Base-by-base conservation (phyloP, 768 basidiomycete genomes). In the Rhodotorula kratochvilovae region DNA sequence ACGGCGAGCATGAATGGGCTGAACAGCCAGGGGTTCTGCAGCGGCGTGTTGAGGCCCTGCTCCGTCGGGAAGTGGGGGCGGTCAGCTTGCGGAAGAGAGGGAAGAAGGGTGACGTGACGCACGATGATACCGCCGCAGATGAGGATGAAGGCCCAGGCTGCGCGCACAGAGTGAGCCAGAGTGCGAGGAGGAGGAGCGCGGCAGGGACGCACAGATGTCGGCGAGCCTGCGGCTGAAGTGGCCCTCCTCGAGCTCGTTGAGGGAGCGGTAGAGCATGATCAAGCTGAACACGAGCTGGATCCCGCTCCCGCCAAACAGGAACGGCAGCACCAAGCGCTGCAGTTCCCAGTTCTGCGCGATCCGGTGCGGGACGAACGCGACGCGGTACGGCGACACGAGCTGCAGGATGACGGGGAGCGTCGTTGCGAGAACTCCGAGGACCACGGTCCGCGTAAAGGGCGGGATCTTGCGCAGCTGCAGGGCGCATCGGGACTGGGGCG, bases 401-500 rank as follows among this genome's bases (percentile, higher is more conserved):
- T 85, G 81, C 74, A 87, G 79, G 71, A 89, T 78, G 36, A 85
- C 81, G 0, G 89, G 84, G 2, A 87, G 31, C 0, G 90, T 86
- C 50, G 90, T 82, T 0, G 81, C 86, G 5, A 90, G 77, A 3
- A 86, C 85, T 3, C 89, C 88, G 31, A 81, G 82, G 67, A 85
- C 83, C 12, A 90, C 79, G 66, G 87, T 86, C 43, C 91, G 86
- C 11, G 91, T 92, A 48, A 93, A 88, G 45, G 89, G 88, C 0
- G 91, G 91, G 2, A 92, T 90, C 82, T 90, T 91, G 76, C 83
- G 85, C 63, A 92, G 80, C 81, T 91, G 57, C 16, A 27, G 10
- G 62, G 17, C 43, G 31, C 36, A 10, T 12, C 3, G 25, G 48
- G 27, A 13, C 2, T 23, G 39, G 17, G 29, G 21, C 2, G 10